These are phyloP conservation scores for Pisolithus tinctorius DNA, from an alignment of 768 basidiomycete genomes.

Conservation along the genomic window DNA sequence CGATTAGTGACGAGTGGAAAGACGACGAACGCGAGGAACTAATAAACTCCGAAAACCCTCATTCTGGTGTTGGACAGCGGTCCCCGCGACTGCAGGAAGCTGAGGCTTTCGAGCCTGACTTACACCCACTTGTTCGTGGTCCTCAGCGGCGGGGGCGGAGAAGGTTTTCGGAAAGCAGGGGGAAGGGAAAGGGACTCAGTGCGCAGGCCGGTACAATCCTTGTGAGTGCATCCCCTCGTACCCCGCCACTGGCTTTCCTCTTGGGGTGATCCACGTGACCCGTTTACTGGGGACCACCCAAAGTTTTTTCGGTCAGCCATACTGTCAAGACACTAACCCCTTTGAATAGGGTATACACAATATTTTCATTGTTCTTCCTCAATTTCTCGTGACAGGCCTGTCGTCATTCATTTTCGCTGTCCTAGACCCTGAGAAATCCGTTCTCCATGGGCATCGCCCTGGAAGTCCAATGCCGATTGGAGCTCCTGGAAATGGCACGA, in stretches of 20 bases:
- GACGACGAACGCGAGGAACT: neutral
- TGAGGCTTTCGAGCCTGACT: neutral
- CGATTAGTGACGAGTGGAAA: neutral
- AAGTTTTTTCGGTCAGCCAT: neutral
- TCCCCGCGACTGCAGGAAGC: neutral
- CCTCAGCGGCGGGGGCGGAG: neutral
- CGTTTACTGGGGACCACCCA: too few species aligned
- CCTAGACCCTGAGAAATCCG: conserved; percentile 58
- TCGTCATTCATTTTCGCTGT: conserved; percentile 83
- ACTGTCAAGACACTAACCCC: conserved; percentile 19
- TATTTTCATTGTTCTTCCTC: conserved; percentile 88
- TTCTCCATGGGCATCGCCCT: conserved; percentile 29
- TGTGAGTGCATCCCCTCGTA: conserved; percentile 29
- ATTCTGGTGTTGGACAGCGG: neutral
- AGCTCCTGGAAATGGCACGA: conserved; percentile 6
- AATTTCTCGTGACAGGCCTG: conserved; percentile 86
- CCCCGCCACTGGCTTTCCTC: too few species aligned
- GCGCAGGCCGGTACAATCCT: conserved; percentile 86
- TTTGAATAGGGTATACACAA: conserved; percentile 82
- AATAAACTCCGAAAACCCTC: neutral
- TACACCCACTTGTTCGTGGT: neutral
- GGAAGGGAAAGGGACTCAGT: conserved; percentile 39
- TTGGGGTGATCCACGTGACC: too few species aligned
- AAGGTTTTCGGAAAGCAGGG: conserved; percentile 1
- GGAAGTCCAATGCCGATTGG: conserved; percentile 7